Base-by-base conservation (phyloP, 352 stramenopile genomes). In the Phytophthora litchii region DNA sequence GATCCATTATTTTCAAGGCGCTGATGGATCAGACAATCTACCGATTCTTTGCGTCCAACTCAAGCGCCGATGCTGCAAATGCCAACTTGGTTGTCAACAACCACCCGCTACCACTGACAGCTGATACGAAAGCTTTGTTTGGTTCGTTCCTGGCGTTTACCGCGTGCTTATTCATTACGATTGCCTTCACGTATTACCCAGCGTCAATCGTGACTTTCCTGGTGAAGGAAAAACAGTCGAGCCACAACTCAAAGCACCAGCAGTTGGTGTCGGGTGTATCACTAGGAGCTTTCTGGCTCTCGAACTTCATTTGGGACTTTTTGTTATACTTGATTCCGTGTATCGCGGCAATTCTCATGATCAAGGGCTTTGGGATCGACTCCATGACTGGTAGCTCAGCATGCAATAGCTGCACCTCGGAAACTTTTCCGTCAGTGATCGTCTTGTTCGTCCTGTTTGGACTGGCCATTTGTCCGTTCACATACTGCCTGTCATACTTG, bases 241-340 rank as follows among this genome's bases (percentile, higher is more conserved):
- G 65, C 9, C 72, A 86, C 64, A 98, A 98, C 68, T 92, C 95
- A 2, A 99, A 99, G 70, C 97, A 99, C 80, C 89, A 98, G 74
- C 93, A 98, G 64, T 89, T 84, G 70, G 96, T 99, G 21, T 96
- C 89, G 0, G 97, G 97, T 10, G 95, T 98, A 0, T 91, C 88
- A 29, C 78, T 98, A 9, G 62, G 59, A 1, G 89, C 93, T 0
- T 99, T 99, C 64, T 99, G 97, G 97, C 35, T 98, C 3, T 91
- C 94, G n/a, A 99, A 97, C 35, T 98, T 89, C 53, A 45, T 95
- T 7, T 99, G 93, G 83, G 95, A 99, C 67, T 72, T 97, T 25
- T 47, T 95, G 19, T 89, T 95, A 42, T 99, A 98, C 75, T 62
- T 97, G 37, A 73, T 98, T 6, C 78, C 85, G 27, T 81, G 67